Evolutionary conservation across 2,329 filamentous ascomycete genomes (phyloP), one percentile per base, ranked within the genome.

Genomic region (Fusarium globosum): DNA sequence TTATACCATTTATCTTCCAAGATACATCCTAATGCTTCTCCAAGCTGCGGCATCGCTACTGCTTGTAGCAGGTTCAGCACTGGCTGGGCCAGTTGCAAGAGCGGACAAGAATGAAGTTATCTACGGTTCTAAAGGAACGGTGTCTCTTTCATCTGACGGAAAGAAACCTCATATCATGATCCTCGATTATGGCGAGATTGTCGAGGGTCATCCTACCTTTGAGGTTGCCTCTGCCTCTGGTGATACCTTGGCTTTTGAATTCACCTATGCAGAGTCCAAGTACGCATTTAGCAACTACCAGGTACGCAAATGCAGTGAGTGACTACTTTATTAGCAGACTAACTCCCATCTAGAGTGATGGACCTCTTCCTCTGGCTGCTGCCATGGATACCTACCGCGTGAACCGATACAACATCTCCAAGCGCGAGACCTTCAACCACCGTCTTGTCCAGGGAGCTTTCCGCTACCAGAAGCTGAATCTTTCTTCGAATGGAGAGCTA

Each of bases 401-500:
- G 1, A 66, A 57, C 23, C 38, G 43, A 20, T 66, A 65, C 39
- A 57, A 57, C 18, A 48, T 66, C 4, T 16, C 63, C 1, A n/a
- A 55, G 1, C 23, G 41, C 7, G 48, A 51, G 6, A 21, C 18
- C 0, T 20, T 28, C 1, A 48, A 5, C 6, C 56, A 66, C 2
- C 63, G 60, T 5, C 60, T 66, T 4, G 5, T 66, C 6, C 63
- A 66, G 20, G 63, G 60, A 2, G 41, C 60, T 2, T 66, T 66
- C n/a, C 60, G 63, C 4, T 65, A 66, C 18, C 39, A 66, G 1
- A 66, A 65, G 2, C 23, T 66, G 2, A 66, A 65, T 2, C 60
- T 65, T 1, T 66, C 63, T 11, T 26, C 41, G 0, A 8, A 49
- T 4, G 60, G 63, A 10, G 49, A 42, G 0, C 16, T 66, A 1